Evolutionary conservation across 1,284 basidiomycete species (phyloP).

Genomic region (Pulchroboletus neoregius): DNA sequence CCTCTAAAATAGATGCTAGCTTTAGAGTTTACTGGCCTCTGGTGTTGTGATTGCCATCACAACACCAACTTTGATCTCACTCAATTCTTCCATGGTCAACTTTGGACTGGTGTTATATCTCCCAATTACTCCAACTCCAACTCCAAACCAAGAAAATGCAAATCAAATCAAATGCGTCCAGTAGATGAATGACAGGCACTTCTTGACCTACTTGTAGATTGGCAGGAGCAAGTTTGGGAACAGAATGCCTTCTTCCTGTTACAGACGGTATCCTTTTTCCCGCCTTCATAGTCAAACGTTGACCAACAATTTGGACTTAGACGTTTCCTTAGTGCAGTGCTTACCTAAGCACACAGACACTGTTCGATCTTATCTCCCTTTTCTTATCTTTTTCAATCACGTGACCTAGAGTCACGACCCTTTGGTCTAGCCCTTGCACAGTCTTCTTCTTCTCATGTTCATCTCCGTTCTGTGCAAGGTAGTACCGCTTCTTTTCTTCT

Average conservation of each 20-base stretch:
- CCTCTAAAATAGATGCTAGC: background rate
- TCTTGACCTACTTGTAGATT: background rate
- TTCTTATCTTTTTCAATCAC: no score
- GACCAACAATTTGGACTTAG: no score
- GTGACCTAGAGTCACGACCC: no score
- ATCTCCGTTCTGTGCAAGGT: no score
- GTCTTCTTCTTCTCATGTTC: no score
- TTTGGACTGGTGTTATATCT: background rate
- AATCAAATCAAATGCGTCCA: background rate
- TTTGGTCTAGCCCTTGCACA: no score
- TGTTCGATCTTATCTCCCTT: no score
- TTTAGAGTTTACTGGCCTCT: background rate
- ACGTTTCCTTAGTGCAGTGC: no score
- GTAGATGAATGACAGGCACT: background rate
- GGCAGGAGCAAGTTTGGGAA: background rate
- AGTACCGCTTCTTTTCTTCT: no score
- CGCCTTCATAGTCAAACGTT: no score
- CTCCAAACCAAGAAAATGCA: background rate
- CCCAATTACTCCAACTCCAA: background rate
- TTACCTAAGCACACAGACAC: no score
- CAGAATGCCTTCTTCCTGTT: background rate
- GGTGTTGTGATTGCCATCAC: slow-evolving; percentile 1
- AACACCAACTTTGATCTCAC: background rate
- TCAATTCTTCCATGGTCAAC: background rate
- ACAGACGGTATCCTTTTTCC: no score